Conservation (phyloP, 2,329 filamentous ascomycete genomes). For the Fusarium bactridioides region DNA sequence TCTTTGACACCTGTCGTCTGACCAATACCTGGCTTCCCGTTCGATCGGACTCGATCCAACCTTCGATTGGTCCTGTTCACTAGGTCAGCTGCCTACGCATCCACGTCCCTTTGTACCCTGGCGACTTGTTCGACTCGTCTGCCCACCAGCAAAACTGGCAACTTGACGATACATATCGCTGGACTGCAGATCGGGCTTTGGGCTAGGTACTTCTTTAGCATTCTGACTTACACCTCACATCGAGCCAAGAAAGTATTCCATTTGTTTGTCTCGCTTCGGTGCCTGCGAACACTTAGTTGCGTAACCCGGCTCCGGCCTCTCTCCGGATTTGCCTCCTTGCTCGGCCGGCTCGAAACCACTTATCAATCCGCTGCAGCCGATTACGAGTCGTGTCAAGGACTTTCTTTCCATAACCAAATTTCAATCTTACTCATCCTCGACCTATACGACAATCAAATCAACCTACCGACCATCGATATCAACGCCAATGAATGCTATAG, state of each 20-base stretch:
- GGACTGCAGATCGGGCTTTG: conserved; percentile 1
- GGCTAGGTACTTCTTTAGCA: conserved; percentile 2
- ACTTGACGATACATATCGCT: conserved; percentile 25
- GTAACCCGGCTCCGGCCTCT: conserved; percentile 35
- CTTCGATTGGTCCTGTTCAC: conserved; percentile 25
- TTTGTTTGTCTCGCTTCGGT: conserved; percentile 22
- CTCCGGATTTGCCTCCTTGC: conserved; percentile 38
- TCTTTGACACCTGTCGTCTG: conserved; percentile 33
- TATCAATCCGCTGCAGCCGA: conserved; percentile 28
- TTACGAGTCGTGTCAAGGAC: conserved; percentile 25
- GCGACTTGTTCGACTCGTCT: conserved; percentile 30
- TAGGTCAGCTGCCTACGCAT: conserved; percentile 35
- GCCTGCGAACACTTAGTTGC: conserved; percentile 22
- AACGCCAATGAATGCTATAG: conserved; percentile 34
- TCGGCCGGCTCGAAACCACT: conserved; percentile 32
- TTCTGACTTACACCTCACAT: conserved; percentile 12
- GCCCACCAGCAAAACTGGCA: conserved; percentile 26
- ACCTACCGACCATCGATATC: conserved; percentile 9
- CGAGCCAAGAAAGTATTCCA: conserved; percentile 3
- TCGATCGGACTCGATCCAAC: conserved; percentile 26
- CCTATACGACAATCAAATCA: conserved; percentile 9
- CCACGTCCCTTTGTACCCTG: conserved; percentile 30
- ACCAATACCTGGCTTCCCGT: conserved; percentile 30
- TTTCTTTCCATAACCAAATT: conserved; percentile 18
- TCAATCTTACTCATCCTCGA: conserved; percentile 1